Conservation (phyloP, 495 filamentous ascomycete species). For the Aspergillus sclerotioniger region DNA sequence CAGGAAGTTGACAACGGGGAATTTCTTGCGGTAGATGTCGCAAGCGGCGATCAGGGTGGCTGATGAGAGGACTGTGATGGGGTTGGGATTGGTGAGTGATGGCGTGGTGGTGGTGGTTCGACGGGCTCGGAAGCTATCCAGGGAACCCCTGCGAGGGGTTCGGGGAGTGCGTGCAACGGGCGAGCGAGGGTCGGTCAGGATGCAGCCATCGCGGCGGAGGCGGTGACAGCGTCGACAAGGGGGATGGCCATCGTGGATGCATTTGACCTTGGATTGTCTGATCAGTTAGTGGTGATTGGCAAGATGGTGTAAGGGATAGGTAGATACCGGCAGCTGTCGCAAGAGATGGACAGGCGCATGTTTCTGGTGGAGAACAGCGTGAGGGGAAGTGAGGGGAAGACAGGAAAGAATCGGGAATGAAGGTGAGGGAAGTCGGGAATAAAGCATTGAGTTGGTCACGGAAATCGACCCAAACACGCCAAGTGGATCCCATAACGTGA, state of each 20-base stretch:
- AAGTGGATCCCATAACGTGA: background rate
- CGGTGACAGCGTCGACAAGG: slow-evolving; percentile 41
- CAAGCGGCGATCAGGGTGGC: slow-evolving; percentile 38
- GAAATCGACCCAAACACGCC: background rate
- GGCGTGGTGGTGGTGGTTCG: background rate
- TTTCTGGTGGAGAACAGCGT: background rate
- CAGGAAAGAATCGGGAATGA: background rate
- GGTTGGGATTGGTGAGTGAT: slow-evolving; percentile 13
- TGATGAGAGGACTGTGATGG: slow-evolving; percentile 27
- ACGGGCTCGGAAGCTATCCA: background rate
- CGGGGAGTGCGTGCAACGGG: background rate
- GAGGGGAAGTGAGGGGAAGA: background rate
- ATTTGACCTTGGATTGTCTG: slow-evolving; percentile 46
- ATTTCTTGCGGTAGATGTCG: slow-evolving; percentile 43
- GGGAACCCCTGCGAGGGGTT: slow-evolving; percentile 3
- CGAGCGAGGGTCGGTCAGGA: slow-evolving; percentile 33
- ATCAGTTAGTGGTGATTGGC: background rate
- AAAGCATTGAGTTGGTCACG: background rate
- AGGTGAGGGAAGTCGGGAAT: slow-evolving; percentile 1
- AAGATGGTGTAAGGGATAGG: background rate
- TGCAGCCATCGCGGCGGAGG: slow-evolving; percentile 24
- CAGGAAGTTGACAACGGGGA: slow-evolving; percentile 44
- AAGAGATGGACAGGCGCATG: slow-evolving; percentile 47
- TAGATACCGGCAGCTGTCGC: slow-evolving; percentile 43
- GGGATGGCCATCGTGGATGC: slow-evolving; percentile 38